phyloP scores from a whole-genome alignment of 1,284 basidiomycete species.

The Neolentinus lepideus region DNA sequence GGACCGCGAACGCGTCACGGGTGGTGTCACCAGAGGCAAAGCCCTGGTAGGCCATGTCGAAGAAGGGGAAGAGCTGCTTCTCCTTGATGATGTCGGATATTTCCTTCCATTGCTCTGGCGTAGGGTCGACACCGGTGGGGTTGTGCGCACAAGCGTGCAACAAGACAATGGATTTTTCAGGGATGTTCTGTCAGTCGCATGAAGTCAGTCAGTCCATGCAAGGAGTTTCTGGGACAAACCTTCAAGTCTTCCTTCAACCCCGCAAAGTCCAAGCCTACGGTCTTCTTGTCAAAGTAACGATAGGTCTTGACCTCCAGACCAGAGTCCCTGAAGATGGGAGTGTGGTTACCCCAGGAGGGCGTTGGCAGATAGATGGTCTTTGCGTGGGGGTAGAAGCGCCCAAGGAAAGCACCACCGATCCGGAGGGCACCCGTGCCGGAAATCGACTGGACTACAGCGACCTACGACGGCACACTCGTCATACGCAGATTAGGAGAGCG shows the following conservation, averaged over 20 bases:
- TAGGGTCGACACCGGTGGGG: slow-evolving; percentile 97
- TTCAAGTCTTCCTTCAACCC: slow-evolving; percentile 86
- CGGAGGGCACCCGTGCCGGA: slow-evolving; percentile 97
- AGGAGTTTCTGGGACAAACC: slow-evolving; percentile 32
- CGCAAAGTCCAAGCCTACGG: slow-evolving; percentile 89
- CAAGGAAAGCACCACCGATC: slow-evolving; percentile 93
- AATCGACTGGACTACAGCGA: slow-evolving; percentile 93
- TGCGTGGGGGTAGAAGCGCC: slow-evolving; percentile 81
- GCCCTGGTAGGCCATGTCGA: slow-evolving; percentile 97
- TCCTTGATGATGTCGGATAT: slow-evolving; percentile 86
- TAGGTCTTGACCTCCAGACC: slow-evolving; percentile 92
- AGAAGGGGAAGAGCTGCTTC: slow-evolving; percentile 87
- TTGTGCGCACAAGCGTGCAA: slow-evolving; percentile 96
- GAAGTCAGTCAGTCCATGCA: too few species aligned
- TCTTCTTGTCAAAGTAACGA: slow-evolving; percentile 93
- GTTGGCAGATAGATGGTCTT: slow-evolving; percentile 92
- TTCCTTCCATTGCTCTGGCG: slow-evolving; percentile 88
- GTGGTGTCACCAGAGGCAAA: slow-evolving; percentile 88
- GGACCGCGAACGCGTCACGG: slow-evolving; percentile 90
- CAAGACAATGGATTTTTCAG: slow-evolving; percentile 76
- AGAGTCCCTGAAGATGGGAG: slow-evolving; percentile 81
- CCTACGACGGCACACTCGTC: slow-evolving; percentile 32
- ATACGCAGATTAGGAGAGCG: too few species aligned
- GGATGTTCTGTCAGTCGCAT: slow-evolving; percentile 48
- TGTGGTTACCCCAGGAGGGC: slow-evolving; percentile 99